Base-by-base conservation (phyloP, 2,329 filamentous ascomycete genomes). In the Pyricularia sp. region DNA sequence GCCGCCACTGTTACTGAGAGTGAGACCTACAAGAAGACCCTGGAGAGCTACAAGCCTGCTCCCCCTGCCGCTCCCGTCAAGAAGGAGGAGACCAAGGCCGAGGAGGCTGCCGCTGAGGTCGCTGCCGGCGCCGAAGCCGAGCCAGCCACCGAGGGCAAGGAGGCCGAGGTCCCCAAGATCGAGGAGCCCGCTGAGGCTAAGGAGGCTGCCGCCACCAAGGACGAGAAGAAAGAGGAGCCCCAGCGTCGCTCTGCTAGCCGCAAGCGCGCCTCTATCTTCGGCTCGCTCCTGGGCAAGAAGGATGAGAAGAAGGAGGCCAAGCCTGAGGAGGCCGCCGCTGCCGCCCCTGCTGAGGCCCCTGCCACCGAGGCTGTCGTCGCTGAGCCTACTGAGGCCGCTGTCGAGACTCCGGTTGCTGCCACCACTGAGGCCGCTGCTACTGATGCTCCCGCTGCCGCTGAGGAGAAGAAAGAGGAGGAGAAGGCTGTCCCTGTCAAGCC, bases 11-110 rank as follows among this genome's bases (percentile, higher is more conserved):
- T 97, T 74, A 86, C 87, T 72, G 88, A 90, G 80, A 90, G 89
- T 75, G 93, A 97, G 81, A 87, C 88, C 70, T 99, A 97, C 90
- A 97, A 97, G 89, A 85, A 87, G 75, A 89, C 92, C 73, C 81
- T 95, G 25, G 91, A 93, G 82, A 90, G 89, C 77, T 81, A 87
- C 73, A 87, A 87, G 80, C 85, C 84, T 55, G 76, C 79, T 72
- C 75, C 77, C 68, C 74, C 76, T 30, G 75, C 74, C 68, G n/a
- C 23, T 12, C 14, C 58, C 5, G 78, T 78, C 73, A 80, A 81
- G 78, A 77, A 78, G 73, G 75, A 78, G 71, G 78, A 77, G 64
- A 73, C 76, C 23, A 73, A 74, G 71, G 79, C 77, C 70, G 80
- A 81, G 72, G 69, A 72, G 74, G 73, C 78, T 77, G 78, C 78